Evolutionary conservation across 2,329 filamentous ascomycete genomes (phyloP).

Genomic region (Colletotrichum sojae): DNA sequence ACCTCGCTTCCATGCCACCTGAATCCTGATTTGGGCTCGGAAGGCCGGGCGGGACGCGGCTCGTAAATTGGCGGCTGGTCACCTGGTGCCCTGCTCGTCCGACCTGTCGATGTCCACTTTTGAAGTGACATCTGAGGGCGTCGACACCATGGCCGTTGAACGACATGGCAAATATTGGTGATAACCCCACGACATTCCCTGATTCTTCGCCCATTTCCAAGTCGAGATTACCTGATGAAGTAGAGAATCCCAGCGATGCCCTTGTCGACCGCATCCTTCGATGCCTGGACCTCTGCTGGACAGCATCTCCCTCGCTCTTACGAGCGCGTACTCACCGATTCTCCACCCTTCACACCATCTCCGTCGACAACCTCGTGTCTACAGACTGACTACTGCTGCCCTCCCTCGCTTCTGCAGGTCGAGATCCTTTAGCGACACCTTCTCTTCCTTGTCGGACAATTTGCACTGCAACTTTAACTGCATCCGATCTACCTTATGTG

Average conservation of each 20-base stretch:
- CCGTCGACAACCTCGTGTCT: constrained; percentile 13
- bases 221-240: constrained; percentile 11
- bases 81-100: constrained; percentile 20
- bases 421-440: not conserved
- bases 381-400: not conserved
- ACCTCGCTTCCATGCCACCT: constrained; percentile 1
- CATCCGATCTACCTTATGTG: constrained; percentile 2
- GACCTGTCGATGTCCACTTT: constrained; percentile 15
- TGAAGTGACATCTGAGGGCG: constrained; percentile 18
- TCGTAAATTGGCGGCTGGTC: constrained; percentile 22
- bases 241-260: not conserved
- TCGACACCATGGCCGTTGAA: constrained; percentile 16
- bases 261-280: constrained; percentile 13
- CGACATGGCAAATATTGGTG: constrained; percentile 27
- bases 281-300: not conserved
- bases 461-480: constrained; percentile 20
- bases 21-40: constrained; percentile 33
- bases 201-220: constrained; percentile 7
- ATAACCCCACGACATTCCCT: constrained; percentile 9
- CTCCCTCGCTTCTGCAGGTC: constrained; percentile 17
- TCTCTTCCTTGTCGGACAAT: constrained; percentile 5
- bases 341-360: constrained; percentile 21
- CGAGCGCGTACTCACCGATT: constrained; percentile 22
- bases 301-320: constrained; percentile 7
- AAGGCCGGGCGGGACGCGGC: constrained; percentile 36